Base-by-base conservation (phyloP, 2,329 filamentous ascomycete genomes). In the Paecilomyces niveus region DNA sequence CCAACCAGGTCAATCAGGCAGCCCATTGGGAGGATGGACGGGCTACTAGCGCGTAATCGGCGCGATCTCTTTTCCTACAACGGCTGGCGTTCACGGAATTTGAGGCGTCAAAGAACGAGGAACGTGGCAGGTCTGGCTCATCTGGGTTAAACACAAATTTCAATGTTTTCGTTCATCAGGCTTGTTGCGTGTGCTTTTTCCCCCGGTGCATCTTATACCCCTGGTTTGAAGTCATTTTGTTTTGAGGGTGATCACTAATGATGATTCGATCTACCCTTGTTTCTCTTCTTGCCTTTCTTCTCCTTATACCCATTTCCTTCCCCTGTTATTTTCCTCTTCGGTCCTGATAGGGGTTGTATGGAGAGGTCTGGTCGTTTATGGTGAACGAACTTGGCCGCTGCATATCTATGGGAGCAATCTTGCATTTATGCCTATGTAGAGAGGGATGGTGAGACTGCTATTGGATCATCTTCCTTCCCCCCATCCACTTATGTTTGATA, bases 21-120 rank as follows among this genome's bases (percentile, higher is more conserved):
- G 68, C 61, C 70, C 72, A 54, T 62, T 74, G 15, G 72, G 73
- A 54, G 69, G 69, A 58, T 75, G 73, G 69, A 74, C 73, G 52
- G 67, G 68, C 52, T 75, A 75, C 63, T 75, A 68, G 58, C 63
- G 65, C 62, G 62, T 68, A 15, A 29, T 18, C 18, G 50, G 50
- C 50, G 24, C 24, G 18, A 29, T 24, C 21, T 24, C 50, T 52
- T 52, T 29, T 29, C 50, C 21, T 29, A 52, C 50, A 52, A 52
- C 21, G 50, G 24, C 50, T 52, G 50, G 50, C 50, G 50, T 52
- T 52, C 22, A 52, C 26, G 50, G 50, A 13, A 52, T 52, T 22
- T 26, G 50, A 52, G 50, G 50, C 50, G 50, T 52, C 50, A 52
- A 52, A 29, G 50, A 29, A 39, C 35, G 50, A 24, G 50, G 50